Evolutionary conservation across 805 yeast species (phyloP), one percentile per base, ranked within the genome.

Genomic region (Kodamaea fukazawae): DNA sequence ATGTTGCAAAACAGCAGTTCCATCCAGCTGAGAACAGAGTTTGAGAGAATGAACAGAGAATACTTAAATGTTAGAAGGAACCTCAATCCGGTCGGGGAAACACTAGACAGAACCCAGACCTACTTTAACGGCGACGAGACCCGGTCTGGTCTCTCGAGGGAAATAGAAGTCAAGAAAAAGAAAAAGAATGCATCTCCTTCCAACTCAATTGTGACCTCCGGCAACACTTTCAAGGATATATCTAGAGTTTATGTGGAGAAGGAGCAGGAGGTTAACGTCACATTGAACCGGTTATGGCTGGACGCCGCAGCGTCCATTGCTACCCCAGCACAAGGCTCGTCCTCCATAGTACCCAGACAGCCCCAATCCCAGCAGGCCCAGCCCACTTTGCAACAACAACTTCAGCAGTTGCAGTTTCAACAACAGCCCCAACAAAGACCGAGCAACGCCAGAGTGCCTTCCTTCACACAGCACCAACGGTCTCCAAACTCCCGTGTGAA

Each of bases 21-120:
- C 5, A 75, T 81, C 14, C 83, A 77, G 45, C 71, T 78, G 6
- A 72, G 86, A 48, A 74, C 87, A n/a, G 93, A 85, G 54, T 84
- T 79, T 53, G 96, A 87, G 57, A 71, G 86, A 45, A 72, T 85
- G 23, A 78, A 89, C 10, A 70, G 90, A 45, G 95, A 86, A 53
- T 84, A 80, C 47, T 65, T 80, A 31, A 83, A 76, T 48, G 81
- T 84, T 0, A 65, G 89, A 53, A 69, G 93, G 44, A 77, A 81
- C 58, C 64, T 67, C 29, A 86, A 86, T 48, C 95, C 96, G 1
- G 63, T 85, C 2, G 73, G 76, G 4, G 84, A 79, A 34, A 75
- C 87, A 2, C 58, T 86, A 22, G 68, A 72, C 32, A 64, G 93
- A 44, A 51, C 76, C 4, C 69, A 68, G 32, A 51, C 51, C 29